These are phyloP conservation scores for Penicillium alfredii DNA, from an alignment of 495 filamentous ascomycete species.

Conservation along the genomic window DNA sequence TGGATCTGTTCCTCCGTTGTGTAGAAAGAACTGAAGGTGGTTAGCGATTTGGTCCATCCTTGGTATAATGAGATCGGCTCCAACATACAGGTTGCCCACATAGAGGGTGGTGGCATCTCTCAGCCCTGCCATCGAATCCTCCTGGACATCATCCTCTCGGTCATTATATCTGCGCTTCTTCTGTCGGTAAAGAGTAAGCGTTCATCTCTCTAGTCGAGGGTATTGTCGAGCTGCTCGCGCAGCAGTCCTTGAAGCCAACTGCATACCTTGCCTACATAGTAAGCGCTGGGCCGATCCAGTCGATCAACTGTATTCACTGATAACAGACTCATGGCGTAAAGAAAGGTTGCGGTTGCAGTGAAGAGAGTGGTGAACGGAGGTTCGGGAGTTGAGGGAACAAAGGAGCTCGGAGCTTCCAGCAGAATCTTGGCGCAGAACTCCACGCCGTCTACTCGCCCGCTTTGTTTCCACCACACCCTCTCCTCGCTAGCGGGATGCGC, in stretches of 20 bases:
- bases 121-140: slow-evolving; percentile 63
- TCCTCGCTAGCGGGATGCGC: too few relatives aligned
- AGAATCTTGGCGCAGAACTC: slow-evolving; percentile 25
- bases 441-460: slow-evolving; percentile 8
- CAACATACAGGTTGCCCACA: slow-evolving; percentile 85
- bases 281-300: slow-evolving; percentile 83
- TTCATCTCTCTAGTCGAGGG: too few relatives aligned
- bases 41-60: too few relatives aligned
- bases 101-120: slow-evolving; percentile 91
- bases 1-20: slow-evolving; percentile 99
- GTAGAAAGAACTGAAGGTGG: slow-evolving; percentile 78
- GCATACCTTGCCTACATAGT: slow-evolving; percentile 71
- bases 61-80: background rate
- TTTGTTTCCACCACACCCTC: slow-evolving; percentile 1
- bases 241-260: too few relatives aligned
- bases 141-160: slow-evolving; percentile 53
- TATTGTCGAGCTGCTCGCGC: too few relatives aligned
- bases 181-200: slow-evolving; percentile 31
- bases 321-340: slow-evolving; percentile 18
- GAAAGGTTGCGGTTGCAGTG: background rate
- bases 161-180: slow-evolving; percentile 60
- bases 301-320: slow-evolving; percentile 66
- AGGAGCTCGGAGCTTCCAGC: slow-evolving; percentile 23
- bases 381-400: slow-evolving; percentile 11
- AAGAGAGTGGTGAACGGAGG: background rate